Percentiles rank a stretch among this genome's conserved stretches.
phyloP scores from a whole-genome alignment of 2,329 filamentous ascomycete species.

The Chaetothyriales sp. region DNA sequence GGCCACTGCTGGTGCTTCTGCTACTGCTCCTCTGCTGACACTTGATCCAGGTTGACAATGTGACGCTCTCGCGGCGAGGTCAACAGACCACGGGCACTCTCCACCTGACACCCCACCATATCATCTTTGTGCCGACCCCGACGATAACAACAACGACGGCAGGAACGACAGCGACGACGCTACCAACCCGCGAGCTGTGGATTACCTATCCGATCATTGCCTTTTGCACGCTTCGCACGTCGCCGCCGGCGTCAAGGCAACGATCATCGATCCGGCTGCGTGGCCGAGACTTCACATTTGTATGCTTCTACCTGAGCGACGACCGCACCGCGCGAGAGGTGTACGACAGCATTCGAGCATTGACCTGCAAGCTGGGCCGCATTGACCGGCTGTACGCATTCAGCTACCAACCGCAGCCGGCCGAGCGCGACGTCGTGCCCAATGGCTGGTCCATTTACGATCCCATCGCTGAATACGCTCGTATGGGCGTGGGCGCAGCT shows the following conservation, averaged over 20 bases:
- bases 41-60: conserved; percentile 34
- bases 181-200: conserved; percentile 56
- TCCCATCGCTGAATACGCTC: conserved; percentile 65
- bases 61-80: conserved; percentile 43
- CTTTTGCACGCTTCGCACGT: conserved; percentile 62
- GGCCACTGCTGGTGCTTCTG: too few species aligned
- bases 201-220: conserved; percentile 88
- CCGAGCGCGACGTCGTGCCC: conserved; percentile 48
- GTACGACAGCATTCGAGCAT: conserved; percentile 68
- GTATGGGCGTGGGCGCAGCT: conserved; percentile 52
- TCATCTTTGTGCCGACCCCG: conserved; percentile 47
- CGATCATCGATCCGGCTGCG: conserved; percentile 72
- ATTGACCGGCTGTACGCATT: conserved; percentile 90
- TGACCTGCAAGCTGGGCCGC: conserved; percentile 66
- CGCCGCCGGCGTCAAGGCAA: conserved; percentile 52
- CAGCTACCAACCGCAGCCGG: conserved; percentile 57
- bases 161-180: conserved; percentile 24
- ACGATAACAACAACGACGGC: conserved; percentile 25
- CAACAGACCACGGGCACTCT: conserved; percentile 44
- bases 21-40: neutral
- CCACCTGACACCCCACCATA: conserved; percentile 47
- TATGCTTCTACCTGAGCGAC: conserved; percentile 73
- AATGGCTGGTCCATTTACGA: conserved; percentile 80
- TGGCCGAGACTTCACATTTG: conserved; percentile 84
- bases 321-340: conserved; percentile 61